phyloP scores from a whole-genome alignment of 1,284 basidiomycete genomes.

The Cryptococcus deneoformans region DNA sequence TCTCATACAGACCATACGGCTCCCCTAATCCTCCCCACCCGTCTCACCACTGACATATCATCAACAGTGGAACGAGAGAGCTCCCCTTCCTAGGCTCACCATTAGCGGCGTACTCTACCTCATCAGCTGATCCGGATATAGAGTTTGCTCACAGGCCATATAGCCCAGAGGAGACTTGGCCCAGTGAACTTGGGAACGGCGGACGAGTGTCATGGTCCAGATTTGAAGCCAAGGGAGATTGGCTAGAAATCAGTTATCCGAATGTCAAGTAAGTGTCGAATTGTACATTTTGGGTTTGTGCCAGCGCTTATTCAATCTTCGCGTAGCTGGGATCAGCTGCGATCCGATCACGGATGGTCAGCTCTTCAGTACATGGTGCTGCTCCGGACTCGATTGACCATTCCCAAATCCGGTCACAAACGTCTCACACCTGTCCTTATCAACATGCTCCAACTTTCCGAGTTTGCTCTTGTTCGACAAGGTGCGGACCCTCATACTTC shows the following conservation, averaged over 20 bases:
- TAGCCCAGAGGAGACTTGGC: constrained; percentile 24
- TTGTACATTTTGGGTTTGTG: not conserved
- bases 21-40: not conserved
- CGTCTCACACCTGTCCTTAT: constrained; percentile 19
- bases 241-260: constrained; percentile 30
- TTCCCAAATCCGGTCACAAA: constrained; percentile 6
- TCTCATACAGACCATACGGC: not conserved
- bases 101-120: constrained; percentile 25
- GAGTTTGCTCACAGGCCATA: constrained; percentile 28
- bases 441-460: constrained; percentile 37
- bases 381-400: constrained; percentile 25
- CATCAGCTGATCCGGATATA: constrained; percentile 21
- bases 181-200: constrained; percentile 31
- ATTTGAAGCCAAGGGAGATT: constrained; percentile 24
- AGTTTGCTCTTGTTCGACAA: constrained; percentile 40
- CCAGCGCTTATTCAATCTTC: not conserved
- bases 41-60: not conserved
- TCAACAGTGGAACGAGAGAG: constrained; percentile 42
- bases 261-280: constrained; percentile 26
- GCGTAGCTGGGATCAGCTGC: constrained; percentile 40
- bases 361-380: constrained; percentile 38
- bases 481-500: not conserved
- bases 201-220: constrained; percentile 35
- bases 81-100: constrained; percentile 38
- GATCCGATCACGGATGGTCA: constrained; percentile 46